These are phyloP conservation scores for Grosmannia penicillata DNA, from an alignment of 2,329 filamentous ascomycete genomes.

Conservation along the genomic window DNA sequence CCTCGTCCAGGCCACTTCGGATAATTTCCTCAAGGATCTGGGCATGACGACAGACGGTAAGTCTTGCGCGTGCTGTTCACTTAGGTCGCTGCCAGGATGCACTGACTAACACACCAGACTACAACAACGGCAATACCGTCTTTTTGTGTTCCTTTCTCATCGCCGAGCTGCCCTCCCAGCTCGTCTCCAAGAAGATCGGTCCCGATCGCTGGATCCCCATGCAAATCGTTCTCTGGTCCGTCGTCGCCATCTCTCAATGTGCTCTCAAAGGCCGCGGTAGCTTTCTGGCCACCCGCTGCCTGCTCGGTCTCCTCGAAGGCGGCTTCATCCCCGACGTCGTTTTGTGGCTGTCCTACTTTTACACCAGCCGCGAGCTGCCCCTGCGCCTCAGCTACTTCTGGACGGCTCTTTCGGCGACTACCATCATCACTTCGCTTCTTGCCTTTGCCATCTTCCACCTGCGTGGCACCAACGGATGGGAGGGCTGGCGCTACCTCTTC, in stretches of 20 bases:
- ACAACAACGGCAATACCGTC: conserved; percentile 35
- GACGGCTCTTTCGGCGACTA: conserved; percentile 19
- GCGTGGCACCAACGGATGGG: conserved; percentile 21
- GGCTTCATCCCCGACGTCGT: conserved; percentile 16
- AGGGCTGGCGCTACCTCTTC: conserved; percentile 33
- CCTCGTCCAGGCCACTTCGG: conserved; percentile 19
- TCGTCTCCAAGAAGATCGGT: conserved; percentile 37
- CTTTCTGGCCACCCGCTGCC: conserved; percentile 11
- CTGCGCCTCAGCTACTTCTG: conserved; percentile 23
- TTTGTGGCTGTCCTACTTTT: conserved; percentile 16
- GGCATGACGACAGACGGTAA: conserved; percentile 20
- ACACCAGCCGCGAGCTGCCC: conserved; percentile 19
- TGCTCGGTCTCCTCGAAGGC: conserved; percentile 11
- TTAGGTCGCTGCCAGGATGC: too few species aligned
- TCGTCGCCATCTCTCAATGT: conserved; percentile 17
- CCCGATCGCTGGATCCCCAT: conserved; percentile 20
- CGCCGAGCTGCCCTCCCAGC: conserved; percentile 43
- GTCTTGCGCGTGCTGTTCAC: background rate
- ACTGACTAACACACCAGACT: conserved; percentile 17
- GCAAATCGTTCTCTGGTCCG: conserved; percentile 18
- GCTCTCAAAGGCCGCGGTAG: conserved; percentile 10
- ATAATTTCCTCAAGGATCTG: conserved; percentile 16
- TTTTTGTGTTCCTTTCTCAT: conserved; percentile 35
- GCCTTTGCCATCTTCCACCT: conserved; percentile 22
- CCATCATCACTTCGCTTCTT: conserved; percentile 19